These are phyloP conservation scores for Ophiocordyceps camponoti-rufipedis DNA, from an alignment of 2,329 filamentous ascomycete species.

Conservation along the genomic window DNA sequence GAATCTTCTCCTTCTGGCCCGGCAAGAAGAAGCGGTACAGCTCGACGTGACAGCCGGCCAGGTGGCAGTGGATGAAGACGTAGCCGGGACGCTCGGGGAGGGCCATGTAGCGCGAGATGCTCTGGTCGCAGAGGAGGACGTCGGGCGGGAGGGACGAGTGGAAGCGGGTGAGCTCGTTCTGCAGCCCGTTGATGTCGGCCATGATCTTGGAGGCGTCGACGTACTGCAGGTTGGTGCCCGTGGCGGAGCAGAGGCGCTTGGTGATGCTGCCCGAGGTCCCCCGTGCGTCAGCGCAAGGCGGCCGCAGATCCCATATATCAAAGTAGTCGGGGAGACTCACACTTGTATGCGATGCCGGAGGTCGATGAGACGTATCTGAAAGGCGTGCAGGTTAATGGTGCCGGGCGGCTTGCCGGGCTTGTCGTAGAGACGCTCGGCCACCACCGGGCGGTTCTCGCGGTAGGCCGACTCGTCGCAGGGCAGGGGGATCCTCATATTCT, in stretches of 20 bases:
- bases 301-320: too few relatives aligned
- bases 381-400: conserved; percentile 14
- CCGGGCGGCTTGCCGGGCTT: conserved; percentile 7
- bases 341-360: conserved; percentile 18
- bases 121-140: conserved; percentile 15
- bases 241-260: conserved; percentile 8
- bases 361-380: conserved; percentile 16
- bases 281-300: not conserved
- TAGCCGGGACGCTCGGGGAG: conserved; percentile 15
- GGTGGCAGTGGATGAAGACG: conserved; percentile 17
- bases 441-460: conserved; percentile 12
- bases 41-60: conserved; percentile 18
- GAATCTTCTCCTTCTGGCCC: conserved; percentile 13
- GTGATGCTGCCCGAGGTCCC: conserved; percentile 6
- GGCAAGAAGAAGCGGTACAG: conserved; percentile 21
- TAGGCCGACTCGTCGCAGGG: conserved; percentile 17
- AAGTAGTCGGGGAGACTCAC: conserved; percentile 8
- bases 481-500: conserved; percentile 19
- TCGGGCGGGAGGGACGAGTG: conserved; percentile 16
- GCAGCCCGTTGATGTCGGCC: conserved; percentile 16
- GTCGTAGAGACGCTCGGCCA: conserved; percentile 13
- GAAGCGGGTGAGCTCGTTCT: conserved; percentile 17
- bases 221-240: conserved; percentile 5
- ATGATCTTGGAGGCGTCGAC: conserved; percentile 19
- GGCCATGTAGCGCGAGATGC: conserved; percentile 12